phyloP scores from a whole-genome alignment of 768 basidiomycete genomes.

The Boletus fagicola region DNA sequence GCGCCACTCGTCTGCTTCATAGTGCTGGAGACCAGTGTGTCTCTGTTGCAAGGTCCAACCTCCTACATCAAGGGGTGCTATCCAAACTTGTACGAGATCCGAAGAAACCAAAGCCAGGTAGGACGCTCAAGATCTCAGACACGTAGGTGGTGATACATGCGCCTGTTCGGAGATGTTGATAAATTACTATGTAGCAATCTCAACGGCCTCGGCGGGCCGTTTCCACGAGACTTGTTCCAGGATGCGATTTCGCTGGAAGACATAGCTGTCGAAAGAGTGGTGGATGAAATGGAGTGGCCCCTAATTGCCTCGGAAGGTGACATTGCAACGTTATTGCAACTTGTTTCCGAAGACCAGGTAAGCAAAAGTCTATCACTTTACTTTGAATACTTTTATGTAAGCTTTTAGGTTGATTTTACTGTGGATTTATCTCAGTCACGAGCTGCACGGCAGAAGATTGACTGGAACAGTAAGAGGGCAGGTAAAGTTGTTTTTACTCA shows the following conservation, averaged over 20 bases:
- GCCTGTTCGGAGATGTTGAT: not conserved
- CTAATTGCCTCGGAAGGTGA: constrained; percentile 80
- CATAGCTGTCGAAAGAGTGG: constrained; percentile 45
- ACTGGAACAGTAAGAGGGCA: constrained; percentile 90
- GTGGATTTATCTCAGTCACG: constrained; percentile 65
- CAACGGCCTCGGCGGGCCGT: constrained; percentile 60
- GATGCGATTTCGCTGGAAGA: constrained; percentile 70
- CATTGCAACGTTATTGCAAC: constrained; percentile 67
- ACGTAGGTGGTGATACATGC: constrained; percentile 35
- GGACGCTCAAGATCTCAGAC: constrained; percentile 76
- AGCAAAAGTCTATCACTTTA: constrained; percentile 8
- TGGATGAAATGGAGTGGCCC: constrained; percentile 75
- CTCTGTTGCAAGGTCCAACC: constrained; percentile 52
- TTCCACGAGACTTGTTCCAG: constrained; percentile 63
- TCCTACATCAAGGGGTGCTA: constrained; percentile 64
- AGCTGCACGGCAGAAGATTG: constrained; percentile 52
- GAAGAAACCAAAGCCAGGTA: constrained; percentile 63
- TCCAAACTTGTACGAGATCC: constrained; percentile 65
- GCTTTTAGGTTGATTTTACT: constrained; percentile 61
- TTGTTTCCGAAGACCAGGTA: constrained; percentile 82
- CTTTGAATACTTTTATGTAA: not conserved
- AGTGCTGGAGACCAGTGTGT: constrained; percentile 56
- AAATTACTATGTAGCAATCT: constrained; percentile 50
- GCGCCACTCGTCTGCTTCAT: constrained; percentile 55
- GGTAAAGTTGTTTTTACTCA: constrained; percentile 41